Conservation (phyloP, 148 eudicot species). For the Salicornia ramosissima region DNA sequence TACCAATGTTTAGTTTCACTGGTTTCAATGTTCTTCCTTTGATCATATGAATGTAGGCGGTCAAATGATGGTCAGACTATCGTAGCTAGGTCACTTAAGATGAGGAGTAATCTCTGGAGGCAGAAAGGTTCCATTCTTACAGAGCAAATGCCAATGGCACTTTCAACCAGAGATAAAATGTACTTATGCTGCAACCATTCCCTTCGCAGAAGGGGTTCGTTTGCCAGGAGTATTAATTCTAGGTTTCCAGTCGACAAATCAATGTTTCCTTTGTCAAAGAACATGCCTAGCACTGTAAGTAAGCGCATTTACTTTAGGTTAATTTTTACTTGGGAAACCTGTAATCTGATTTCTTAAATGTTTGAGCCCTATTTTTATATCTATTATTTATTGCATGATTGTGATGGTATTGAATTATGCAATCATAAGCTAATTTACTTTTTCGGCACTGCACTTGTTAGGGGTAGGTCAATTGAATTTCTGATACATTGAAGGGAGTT, state of each 20-base stretch:
- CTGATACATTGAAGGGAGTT: background rate
- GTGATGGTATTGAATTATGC: background rate
- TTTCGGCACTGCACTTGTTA: background rate
- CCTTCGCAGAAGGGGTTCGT: slow-evolving; percentile 35
- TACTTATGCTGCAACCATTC: slow-evolving; percentile 37
- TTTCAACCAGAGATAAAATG: slow-evolving; percentile 21
- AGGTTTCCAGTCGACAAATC: slow-evolving; percentile 56
- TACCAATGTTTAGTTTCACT: background rate
- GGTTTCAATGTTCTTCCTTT: background rate
- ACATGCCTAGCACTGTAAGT: slow-evolving; percentile 43
- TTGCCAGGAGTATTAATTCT: slow-evolving; percentile 33
- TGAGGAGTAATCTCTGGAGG: slow-evolving; percentile 27
- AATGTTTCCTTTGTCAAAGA: slow-evolving; percentile 41
- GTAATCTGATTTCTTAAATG: slow-evolving; percentile 6
- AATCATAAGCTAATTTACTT: background rate
- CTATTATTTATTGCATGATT: background rate
- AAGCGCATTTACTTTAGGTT: slow-evolving; percentile 21
- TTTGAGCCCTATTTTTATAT: background rate
- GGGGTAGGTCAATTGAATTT: background rate
- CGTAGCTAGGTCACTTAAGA: slow-evolving; percentile 21
- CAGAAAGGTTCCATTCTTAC: slow-evolving; percentile 19
- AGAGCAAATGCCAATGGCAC: slow-evolving; percentile 20
- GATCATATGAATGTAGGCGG: slow-evolving; percentile 30
- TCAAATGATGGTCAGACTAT: slow-evolving; percentile 29
- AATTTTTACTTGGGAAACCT: background rate